Evolutionary conservation across 305 asterid species (phyloP).

Genomic region (Fraxinus floribunda): DNA sequence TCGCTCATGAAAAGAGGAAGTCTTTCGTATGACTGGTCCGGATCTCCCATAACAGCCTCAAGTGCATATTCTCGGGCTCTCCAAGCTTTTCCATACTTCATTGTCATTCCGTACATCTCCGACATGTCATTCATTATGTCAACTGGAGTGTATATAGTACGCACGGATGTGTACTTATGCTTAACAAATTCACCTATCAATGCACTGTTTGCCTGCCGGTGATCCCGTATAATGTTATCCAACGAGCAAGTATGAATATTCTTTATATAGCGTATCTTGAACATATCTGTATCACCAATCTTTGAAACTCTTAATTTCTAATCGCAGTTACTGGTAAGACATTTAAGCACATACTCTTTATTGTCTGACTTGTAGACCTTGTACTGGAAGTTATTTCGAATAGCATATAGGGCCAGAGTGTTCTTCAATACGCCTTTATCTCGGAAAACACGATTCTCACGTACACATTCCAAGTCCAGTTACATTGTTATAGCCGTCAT

Average conservation of each 20-base stretch:
- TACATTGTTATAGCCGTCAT: neutral
- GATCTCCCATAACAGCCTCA: neutral
- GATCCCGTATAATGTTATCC: neutral
- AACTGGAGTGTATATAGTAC: neutral
- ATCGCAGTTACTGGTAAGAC: neutral
- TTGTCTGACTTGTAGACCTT: neutral
- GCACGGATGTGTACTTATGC: neutral
- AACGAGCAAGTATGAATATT: neutral
- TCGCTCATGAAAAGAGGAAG: neutral
- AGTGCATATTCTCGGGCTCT: neutral
- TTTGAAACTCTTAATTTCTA: neutral
- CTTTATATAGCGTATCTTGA: neutral
- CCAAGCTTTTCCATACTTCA: neutral
- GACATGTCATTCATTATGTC: neutral
- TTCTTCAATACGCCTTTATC: too few relatives aligned
- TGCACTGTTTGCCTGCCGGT: neutral
- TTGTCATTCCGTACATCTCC: neutral
- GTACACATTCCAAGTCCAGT: neutral
- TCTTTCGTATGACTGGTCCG: neutral
- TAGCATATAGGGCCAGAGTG: neutral
- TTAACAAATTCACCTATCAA: neutral
- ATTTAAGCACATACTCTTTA: neutral
- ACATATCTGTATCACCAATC: neutral
- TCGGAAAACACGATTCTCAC: neutral
- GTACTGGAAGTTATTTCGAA: neutral